phyloP scores from a whole-genome alignment of 495 filamentous ascomycete genomes.

The Cudoniella acicularis region DNA sequence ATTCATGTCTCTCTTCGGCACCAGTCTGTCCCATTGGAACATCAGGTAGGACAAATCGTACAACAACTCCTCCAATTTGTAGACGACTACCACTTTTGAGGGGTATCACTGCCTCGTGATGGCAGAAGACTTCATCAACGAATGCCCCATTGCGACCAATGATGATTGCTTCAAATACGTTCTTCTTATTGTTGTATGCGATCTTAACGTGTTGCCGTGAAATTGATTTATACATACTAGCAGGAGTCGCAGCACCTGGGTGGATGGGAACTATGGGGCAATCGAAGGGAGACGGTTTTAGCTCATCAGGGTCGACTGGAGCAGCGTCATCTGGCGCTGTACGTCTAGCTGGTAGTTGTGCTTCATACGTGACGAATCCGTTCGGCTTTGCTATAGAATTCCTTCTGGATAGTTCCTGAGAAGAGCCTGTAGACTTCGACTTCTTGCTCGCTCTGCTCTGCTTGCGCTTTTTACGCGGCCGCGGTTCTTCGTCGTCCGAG shows the following conservation, averaged over 20 bases:
- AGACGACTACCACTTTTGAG: slow-evolving; percentile 70
- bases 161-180: slow-evolving; percentile 74
- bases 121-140: slow-evolving; percentile 68
- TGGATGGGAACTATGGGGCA: slow-evolving; percentile 80
- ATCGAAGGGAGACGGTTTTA: slow-evolving; percentile 55
- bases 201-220: slow-evolving; percentile 85
- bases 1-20: slow-evolving; percentile 47
- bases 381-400: slow-evolving; percentile 35
- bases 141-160: slow-evolving; percentile 85
- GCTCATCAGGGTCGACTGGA: slow-evolving; percentile 45
- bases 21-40: slow-evolving; percentile 65
- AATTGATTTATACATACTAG: slow-evolving; percentile 66
- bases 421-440: slow-evolving; percentile 33
- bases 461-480: slow-evolving; percentile 19
- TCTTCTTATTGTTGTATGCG: slow-evolving; percentile 68
- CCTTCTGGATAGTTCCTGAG: slow-evolving; percentile 41
- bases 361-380: slow-evolving; percentile 14
- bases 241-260: slow-evolving; percentile 57
- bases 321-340: slow-evolving; percentile 47
- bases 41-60: slow-evolving; percentile 72
- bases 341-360: slow-evolving; percentile 35
- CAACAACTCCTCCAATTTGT: slow-evolving; percentile 73
- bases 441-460: slow-evolving; percentile 26
- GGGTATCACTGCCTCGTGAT: slow-evolving; percentile 55
- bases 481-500: slow-evolving; percentile 30